Base-by-base conservation (phyloP, 768 basidiomycete genomes). In the Roridomyces roridus region DNA sequence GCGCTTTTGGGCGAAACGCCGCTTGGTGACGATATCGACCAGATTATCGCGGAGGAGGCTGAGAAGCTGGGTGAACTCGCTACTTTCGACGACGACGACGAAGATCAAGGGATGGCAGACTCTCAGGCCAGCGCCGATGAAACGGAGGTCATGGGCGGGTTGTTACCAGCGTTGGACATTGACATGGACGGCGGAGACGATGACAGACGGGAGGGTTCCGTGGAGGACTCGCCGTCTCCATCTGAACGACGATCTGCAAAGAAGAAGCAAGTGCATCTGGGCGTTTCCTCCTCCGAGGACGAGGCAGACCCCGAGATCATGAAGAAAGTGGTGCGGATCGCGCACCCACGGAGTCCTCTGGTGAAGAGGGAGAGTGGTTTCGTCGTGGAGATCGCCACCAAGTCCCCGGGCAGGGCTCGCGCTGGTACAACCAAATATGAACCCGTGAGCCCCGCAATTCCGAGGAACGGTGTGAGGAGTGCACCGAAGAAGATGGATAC, bases 1-100 rank as follows among this genome's bases (percentile, higher is more conserved):
- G 62, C 55, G 18, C 48, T 77, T 15, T 65, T 85, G 1, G 82
- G 81, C 5, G 74, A 77, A 46, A 62, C 79, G 11, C 78, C 80
- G 0, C 65, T 81, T n/a, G 61, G 44, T 31, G 14, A 24, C 25
- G 57, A 51, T 6, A 51, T 65, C 9, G 17, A 15, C 12, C 53
- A 59, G 17, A 47, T 55, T 11, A 42, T 56, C 25, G 60, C 40
- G 17, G 52, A 36, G 18, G 66, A 67, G 44, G 52, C 54, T 6
- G 5, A 6, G 49, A 5, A 35, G 23, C 25, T 24, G 28, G 65
- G 50, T 10, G 54, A 49, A 57, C 58, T 12, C 34, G 49, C 8
- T 21, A 18, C 17, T 24, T 57, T 41, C 14, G 48, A 41, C 8
- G 46, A 45, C 20, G 21, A 29, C 20, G 50, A 25, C 2, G 37